Conservation (phyloP, 2,329 filamentous ascomycete species). For the Phaeosphaeriaceae sp. region DNA sequence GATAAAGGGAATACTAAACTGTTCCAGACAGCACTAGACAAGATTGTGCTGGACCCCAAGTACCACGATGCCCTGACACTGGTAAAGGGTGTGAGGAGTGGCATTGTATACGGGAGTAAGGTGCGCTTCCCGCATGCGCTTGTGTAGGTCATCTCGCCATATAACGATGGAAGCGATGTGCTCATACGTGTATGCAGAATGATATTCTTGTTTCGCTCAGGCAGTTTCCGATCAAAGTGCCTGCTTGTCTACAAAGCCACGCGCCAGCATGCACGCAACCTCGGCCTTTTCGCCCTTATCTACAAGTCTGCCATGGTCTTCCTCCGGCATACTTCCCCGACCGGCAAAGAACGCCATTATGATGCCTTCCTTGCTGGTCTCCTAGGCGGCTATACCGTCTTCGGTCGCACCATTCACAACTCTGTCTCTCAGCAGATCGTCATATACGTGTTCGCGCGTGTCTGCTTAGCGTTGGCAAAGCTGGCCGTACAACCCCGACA, state of each 20-base stretch:
- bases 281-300: slow-evolving; percentile 86
- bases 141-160: slow-evolving; percentile 61
- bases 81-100: slow-evolving; percentile 93
- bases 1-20: too few relatives aligned
- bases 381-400: slow-evolving; percentile 89
- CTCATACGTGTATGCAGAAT: slow-evolving; percentile 65
- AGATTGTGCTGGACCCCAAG: slow-evolving; percentile 78
- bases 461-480: slow-evolving; percentile 82
- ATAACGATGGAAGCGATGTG: background rate
- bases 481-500: slow-evolving; percentile 72
- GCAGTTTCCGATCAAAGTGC: slow-evolving; percentile 81
- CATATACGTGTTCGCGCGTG: slow-evolving; percentile 95
- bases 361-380: slow-evolving; percentile 88
- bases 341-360: slow-evolving; percentile 69
- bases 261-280: slow-evolving; percentile 85
- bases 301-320: slow-evolving; percentile 86
- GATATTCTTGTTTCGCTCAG: slow-evolving; percentile 95
- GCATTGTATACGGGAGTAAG: slow-evolving; percentile 94
- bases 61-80: slow-evolving; percentile 86
- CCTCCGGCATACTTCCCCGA: slow-evolving; percentile 64
- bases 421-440: slow-evolving; percentile 96
- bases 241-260: slow-evolving; percentile 83
- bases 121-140: slow-evolving; percentile 97
- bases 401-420: slow-evolving; percentile 79
- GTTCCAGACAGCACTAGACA: slow-evolving; percentile 65